A percentile compares a stretch with the other conserved stretches of the same genome.
Conservation (phyloP, 1,284 basidiomycete genomes). For the Naganishia cerealis region DNA sequence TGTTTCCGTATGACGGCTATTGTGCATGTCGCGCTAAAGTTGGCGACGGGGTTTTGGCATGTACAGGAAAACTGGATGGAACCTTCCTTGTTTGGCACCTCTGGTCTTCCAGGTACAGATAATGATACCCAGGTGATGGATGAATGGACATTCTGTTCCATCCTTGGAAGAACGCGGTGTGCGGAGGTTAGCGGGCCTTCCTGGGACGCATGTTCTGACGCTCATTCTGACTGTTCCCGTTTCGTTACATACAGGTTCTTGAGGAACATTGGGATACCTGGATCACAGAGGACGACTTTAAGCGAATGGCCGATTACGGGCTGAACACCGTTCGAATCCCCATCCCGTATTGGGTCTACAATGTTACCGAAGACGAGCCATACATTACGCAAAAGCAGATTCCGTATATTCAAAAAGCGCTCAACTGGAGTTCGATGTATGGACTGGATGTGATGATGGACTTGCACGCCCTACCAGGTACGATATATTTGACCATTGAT, state of each 20-base stretch:
- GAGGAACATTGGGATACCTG: conserved; percentile 47
- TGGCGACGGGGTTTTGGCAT: neutral
- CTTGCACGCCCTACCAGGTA: conserved; percentile 47
- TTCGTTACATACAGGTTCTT: conserved; percentile 5
- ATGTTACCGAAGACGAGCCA: conserved; percentile 48
- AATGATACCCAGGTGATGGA: conserved; percentile 28
- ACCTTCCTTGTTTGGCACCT: conserved; percentile 38
- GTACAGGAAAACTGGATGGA: conserved; percentile 47
- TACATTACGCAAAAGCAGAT: conserved; percentile 40
- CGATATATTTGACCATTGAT: conserved; percentile 3
- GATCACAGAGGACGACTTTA: conserved; percentile 54
- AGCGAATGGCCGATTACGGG: conserved; percentile 39
- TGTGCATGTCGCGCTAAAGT: neutral
- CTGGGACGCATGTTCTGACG: conserved; percentile 37
- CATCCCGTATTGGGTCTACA: conserved; percentile 48
- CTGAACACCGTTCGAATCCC: conserved; percentile 49
- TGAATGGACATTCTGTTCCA: conserved; percentile 27
- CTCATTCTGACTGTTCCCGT: neutral
- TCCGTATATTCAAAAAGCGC: conserved; percentile 42
- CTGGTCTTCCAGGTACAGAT: conserved; percentile 24
- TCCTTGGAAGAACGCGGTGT: conserved; percentile 18
- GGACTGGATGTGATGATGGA: conserved; percentile 51
- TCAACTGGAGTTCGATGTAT: conserved; percentile 45
- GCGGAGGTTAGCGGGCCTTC: conserved; percentile 36
- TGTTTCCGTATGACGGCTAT: neutral